Evolutionary conservation across 192 early-diverging fungal genomes (phyloP).

Genomic region (Pilaira anomala): DNA sequence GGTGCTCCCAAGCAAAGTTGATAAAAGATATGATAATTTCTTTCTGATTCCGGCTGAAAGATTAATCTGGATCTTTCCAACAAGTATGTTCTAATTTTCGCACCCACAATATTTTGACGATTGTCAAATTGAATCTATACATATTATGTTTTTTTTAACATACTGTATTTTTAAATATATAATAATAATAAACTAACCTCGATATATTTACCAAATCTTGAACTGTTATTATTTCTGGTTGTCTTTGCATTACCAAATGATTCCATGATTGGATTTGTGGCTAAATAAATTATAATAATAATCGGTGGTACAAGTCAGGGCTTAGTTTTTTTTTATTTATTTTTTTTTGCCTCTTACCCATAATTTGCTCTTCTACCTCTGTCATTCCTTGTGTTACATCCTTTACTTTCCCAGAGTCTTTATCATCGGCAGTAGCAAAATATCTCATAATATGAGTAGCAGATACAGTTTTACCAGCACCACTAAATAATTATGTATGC

Average conservation of each 20-base stretch:
- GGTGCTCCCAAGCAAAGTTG: conserved; percentile 90
- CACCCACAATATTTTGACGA: conserved; percentile 82
- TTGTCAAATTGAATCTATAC: conserved; percentile 84
- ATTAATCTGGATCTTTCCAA: conserved; percentile 94
- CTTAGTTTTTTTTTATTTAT: conserved; percentile 8
- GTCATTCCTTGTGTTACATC: conserved; percentile 54
- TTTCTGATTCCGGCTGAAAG: conserved; percentile 88
- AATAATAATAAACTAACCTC: conserved; percentile 49
- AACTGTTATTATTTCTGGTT: conserved; percentile 97
- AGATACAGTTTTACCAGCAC: conserved; percentile 95
- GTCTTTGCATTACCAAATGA: conserved; percentile 99
- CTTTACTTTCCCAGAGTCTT: conserved; percentile 43
- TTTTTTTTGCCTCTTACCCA: conserved; percentile 42
- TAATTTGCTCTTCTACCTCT: conserved; percentile 75
- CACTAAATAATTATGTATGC: no score
- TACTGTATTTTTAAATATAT: no score
- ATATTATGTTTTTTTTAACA: background rate
- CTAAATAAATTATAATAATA: conserved; percentile 27
- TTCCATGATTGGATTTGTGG: conserved; percentile 99
- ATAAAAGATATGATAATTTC: conserved; percentile 99
- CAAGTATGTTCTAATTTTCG: conserved; percentile 93
- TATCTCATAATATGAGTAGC: conserved; percentile 99
- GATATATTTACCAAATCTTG: conserved; percentile 98
- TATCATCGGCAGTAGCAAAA: conserved; percentile 79
- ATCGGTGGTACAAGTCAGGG: background rate